Evolutionary conservation across 768 basidiomycete genomes (phyloP), one percentile per base, ranked within the genome.

Genomic region (Leccinum longicurvipes): DNA sequence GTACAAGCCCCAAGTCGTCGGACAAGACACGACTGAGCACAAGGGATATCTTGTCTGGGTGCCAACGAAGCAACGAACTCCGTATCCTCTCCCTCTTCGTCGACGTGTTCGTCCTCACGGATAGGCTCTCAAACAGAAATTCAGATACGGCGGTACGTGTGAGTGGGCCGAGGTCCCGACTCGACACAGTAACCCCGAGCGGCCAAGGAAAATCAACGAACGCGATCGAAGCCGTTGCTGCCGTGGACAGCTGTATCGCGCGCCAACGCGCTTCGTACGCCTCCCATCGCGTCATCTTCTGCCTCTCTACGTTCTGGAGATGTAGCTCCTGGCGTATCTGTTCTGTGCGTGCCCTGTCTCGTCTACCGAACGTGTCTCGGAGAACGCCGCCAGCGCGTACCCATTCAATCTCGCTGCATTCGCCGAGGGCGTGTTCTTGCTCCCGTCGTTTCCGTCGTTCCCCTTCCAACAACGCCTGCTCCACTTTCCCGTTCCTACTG

Each of bases 191-290:
- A 2, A 56, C 59, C 17, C 6, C 42, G 10, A 82, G 71, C 0
- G 87, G 87, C 87, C 87, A 89, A 0, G 87, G 85, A 44, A 89
- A 77, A 56, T 82, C 81, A 5, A 51, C 60, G 60, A 87, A 89
- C 17, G 63, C 51, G 19, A 81, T 54, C 29, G 58, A 54, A 32
- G 63, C 53, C 15, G 61, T 54, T 32, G 57, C 51, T 39, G 63
- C 55, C 17, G 59, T 58, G 54, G 69, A 69, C 21, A 69, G 62
- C 45, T 69, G 60, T 14, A 83, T 66, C 12, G 61, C 61, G 28
- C 64, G 67, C 86, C 87, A 87, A 9, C 74, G 70, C 17, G 59
- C 47, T 55, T 86, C 83, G 60, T 87, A 85, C 7, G 54, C 63
- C n/a, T 77, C 72, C 83, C 87, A 85, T 36, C 74, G 70, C 19